These are phyloP conservation scores for Candida hispaniensis DNA, from an alignment of 805 yeast genomes.

Conservation along the genomic window DNA sequence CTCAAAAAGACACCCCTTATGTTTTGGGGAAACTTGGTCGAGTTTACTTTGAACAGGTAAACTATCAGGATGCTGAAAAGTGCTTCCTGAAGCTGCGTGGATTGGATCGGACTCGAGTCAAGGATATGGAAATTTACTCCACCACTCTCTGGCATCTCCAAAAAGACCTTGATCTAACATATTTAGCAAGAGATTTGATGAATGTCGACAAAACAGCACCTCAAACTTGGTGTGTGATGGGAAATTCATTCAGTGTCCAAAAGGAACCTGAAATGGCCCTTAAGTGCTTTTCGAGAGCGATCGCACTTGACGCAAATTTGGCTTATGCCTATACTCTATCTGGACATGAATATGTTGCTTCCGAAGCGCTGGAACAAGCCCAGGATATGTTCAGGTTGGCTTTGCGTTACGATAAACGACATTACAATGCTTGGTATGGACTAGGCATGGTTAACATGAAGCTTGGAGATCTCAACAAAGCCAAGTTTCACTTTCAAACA, in stretches of 20 bases:
- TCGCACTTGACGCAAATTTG: conserved; percentile 52
- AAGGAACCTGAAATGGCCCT: conserved; percentile 86
- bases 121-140: conserved; percentile 86
- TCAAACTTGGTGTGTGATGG: conserved; percentile 85
- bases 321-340: conserved; percentile 86
- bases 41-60: conserved; percentile 75
- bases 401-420: conserved; percentile 62
- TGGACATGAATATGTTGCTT: conserved; percentile 85
- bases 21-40: conserved; percentile 71
- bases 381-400: conserved; percentile 73
- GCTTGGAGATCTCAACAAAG: conserved; percentile 71
- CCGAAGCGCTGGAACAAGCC: conserved; percentile 86
- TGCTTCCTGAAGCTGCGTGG: conserved; percentile 53
- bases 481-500: conserved; percentile 76
- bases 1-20: conserved; percentile 68
- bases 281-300: conserved; percentile 72
- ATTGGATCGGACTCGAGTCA: conserved; percentile 64
- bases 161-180: conserved; percentile 66
- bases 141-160: conserved; percentile 90
- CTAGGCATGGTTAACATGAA: conserved; percentile 88
- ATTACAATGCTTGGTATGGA: conserved; percentile 92
- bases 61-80: conserved; percentile 63
- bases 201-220: conserved; percentile 56
- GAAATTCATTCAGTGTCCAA: conserved; percentile 74
- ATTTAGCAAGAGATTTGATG: conserved; percentile 68